These are phyloP conservation scores for Colletotrichum liaoningense DNA, from an alignment of 2,329 filamentous ascomycete species.

Conservation along the genomic window DNA sequence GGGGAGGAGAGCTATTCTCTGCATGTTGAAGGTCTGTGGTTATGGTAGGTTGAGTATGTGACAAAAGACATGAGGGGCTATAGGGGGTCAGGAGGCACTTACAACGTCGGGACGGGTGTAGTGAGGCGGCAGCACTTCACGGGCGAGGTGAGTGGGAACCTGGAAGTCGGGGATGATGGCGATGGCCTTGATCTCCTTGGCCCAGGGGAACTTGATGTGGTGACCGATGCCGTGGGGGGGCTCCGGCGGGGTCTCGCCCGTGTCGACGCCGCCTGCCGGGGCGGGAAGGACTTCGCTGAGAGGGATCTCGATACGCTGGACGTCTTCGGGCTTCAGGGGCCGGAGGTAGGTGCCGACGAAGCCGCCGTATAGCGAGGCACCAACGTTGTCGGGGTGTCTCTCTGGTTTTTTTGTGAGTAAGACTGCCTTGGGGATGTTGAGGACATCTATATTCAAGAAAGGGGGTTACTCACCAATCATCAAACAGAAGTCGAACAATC, in stretches of 20 bases:
- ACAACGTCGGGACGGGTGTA: constrained; percentile 89
- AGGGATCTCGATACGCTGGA: constrained; percentile 91
- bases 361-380: constrained; percentile 92
- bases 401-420: constrained; percentile 55
- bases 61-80: neutral
- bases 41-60: neutral
- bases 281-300: constrained; percentile 92
- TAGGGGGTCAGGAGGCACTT: constrained; percentile 49
- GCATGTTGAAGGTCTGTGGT: constrained; percentile 84
- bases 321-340: constrained; percentile 88
- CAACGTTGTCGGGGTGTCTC: constrained; percentile 93
- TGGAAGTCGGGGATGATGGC: constrained; percentile 97
- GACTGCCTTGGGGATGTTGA: too few relatives aligned
- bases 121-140: constrained; percentile 82
- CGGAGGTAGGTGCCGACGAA: constrained; percentile 98
- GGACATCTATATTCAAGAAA: neutral
- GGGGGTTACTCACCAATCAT: constrained; percentile 80
- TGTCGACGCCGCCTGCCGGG: constrained; percentile 91
- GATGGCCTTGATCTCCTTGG: constrained; percentile 94
- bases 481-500: constrained; percentile 93
- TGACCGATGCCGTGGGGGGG: constrained; percentile 95
- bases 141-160: constrained; percentile 91
- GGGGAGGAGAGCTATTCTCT: constrained; percentile 90
- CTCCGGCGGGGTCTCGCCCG: constrained; percentile 84
- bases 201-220: constrained; percentile 96